phyloP scores from a whole-genome alignment of 2,329 filamentous ascomycete species.

The Colletotrichum lindemuthianum region DNA sequence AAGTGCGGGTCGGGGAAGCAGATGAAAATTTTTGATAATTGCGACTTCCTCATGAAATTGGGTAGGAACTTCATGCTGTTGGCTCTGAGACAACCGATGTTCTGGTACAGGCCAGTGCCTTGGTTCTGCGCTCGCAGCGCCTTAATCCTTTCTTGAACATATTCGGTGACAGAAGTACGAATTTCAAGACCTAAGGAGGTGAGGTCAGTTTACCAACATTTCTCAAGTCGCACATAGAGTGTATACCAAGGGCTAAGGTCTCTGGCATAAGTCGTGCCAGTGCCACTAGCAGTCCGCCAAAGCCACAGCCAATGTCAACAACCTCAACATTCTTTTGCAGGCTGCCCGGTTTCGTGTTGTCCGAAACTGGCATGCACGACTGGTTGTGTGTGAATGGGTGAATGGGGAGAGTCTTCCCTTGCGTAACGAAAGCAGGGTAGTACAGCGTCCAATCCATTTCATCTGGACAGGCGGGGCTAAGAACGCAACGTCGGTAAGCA shows the following conservation, averaged over 20 bases:
- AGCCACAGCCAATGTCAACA: conserved; percentile 96
- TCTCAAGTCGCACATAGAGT: neutral
- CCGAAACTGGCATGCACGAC: neutral
- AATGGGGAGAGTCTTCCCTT: conserved; percentile 35
- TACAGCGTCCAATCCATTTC: conserved; percentile 92
- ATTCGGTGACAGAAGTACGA: conserved; percentile 87
- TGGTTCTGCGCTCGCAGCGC: conserved; percentile 77
- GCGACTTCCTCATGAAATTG: conserved; percentile 87
- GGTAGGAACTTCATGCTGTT: conserved; percentile 99
- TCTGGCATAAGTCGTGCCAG: conserved; percentile 84
- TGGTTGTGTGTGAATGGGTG: neutral
- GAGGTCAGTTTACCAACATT: conserved; percentile 28
- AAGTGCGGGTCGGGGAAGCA: conserved; percentile 99
- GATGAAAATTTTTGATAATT: conserved; percentile 92
- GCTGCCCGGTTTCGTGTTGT: conserved; percentile 41
- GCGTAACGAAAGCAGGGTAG: conserved; percentile 77
- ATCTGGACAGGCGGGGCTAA: conserved; percentile 79
- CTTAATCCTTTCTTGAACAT: conserved; percentile 86
- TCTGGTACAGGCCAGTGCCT: conserved; percentile 73
- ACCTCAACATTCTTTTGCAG: conserved; percentile 82
- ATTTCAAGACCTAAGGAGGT: conserved; percentile 81
- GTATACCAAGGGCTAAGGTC: conserved; percentile 79
- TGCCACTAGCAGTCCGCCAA: conserved; percentile 89
- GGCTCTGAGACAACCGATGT: conserved; percentile 86
- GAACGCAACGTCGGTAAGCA: neutral